Evolutionary conservation across 2,329 filamentous ascomycete genomes (phyloP), one percentile per base, ranked within the genome.

Genomic region (Westerdykella aurantiaca): DNA sequence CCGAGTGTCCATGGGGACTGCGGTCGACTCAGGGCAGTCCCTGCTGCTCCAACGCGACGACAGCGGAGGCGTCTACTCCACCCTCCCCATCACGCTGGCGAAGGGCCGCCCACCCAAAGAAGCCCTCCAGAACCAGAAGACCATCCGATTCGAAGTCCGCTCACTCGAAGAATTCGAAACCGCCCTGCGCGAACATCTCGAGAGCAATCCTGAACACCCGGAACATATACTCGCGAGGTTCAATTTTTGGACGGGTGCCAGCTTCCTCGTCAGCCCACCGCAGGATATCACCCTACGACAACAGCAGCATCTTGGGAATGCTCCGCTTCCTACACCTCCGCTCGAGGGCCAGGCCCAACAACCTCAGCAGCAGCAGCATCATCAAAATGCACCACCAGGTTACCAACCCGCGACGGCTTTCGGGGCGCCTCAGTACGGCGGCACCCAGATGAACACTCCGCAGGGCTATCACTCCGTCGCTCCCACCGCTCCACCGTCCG

Each of bases 221-320:
- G 66, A 68, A 44, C 65, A 68, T 49, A 63, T 63, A 39, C 61
- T 66, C 38, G 65, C 63, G 43, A 64, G 67, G 51, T 50, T 69
- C 16, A 61, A 57, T 44, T 64, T 69, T 43, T 68, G 64, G 63
- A 62, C 60, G 18, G 63, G 61, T 44, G 57, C 66, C 18, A 56
- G 47, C 45, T 69, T 69, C 48, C 44, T 60, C 37, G 65, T 68
- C 34, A 46, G 49, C 35, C 29, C 38, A 17, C 37, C 41, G 14
- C 43, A 42, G 23, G 31, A n/a, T 13, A 17, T 17, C 10, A 23
- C 29, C 14, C 38, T 14, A 3, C 34, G 38, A 14, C 45, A 38
- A 38, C 42, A 38, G 35, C 25, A 29, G 7, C 25, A 29, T 3
- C 25, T 29, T 29, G 25, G 9, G 25, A 29, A 29, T 29, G 25